These are phyloP conservation scores for Marvania coccoides DNA, from an alignment of 139 green algal genomes.

Conservation along the genomic window DNA sequence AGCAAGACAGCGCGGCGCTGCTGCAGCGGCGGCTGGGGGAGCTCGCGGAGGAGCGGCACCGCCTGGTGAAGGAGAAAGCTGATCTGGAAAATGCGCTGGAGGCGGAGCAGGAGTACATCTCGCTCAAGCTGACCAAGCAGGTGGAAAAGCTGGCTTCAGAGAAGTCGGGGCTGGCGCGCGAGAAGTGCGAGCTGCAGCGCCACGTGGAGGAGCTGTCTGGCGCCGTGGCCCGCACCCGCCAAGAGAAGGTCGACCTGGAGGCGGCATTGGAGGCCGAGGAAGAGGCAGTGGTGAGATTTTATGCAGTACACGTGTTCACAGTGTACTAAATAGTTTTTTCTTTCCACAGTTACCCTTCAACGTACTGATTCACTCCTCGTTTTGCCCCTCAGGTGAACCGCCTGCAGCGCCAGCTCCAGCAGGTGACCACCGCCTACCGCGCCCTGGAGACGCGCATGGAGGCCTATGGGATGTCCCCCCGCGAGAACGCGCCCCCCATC, in stretches of 20 bases:
- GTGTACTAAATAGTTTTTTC: not conserved
- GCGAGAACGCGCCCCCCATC: slow-evolving; percentile 12
- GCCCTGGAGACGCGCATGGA: slow-evolving; percentile 43
- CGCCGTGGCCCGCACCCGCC: slow-evolving; percentile 50
- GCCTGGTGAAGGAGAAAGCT: slow-evolving; percentile 51
- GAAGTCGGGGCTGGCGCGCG: slow-evolving; percentile 49
- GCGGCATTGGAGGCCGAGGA: slow-evolving; percentile 62
- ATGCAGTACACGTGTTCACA: not conserved
- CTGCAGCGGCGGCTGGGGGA: slow-evolving; percentile 26
- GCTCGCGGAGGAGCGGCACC: slow-evolving; percentile 26
- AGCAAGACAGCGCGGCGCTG: slow-evolving; percentile 39
- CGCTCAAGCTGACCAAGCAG: slow-evolving; percentile 73
- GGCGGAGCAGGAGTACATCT: slow-evolving; percentile 54
- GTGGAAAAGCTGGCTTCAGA: slow-evolving; percentile 46
- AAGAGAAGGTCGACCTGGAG: slow-evolving; percentile 53
- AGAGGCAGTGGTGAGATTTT: not conserved
- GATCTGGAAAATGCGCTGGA: slow-evolving; percentile 51
- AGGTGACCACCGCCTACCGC: slow-evolving; percentile 36
- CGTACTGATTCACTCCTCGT: no score
- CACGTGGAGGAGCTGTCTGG: slow-evolving; percentile 45
- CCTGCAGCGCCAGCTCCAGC: slow-evolving; percentile 63
- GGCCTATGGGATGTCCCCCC: slow-evolving; percentile 20
- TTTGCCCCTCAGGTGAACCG: slow-evolving; percentile 40
- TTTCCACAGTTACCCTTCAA: not conserved
- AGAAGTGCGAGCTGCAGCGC: slow-evolving; percentile 59